Percentiles rank a stretch among this genome's conserved stretches.
These are phyloP conservation scores for Rhytidiadelphus loreus DNA, from an alignment of 225 moss, liverwort and hornwort species.

Conservation along the genomic window DNA sequence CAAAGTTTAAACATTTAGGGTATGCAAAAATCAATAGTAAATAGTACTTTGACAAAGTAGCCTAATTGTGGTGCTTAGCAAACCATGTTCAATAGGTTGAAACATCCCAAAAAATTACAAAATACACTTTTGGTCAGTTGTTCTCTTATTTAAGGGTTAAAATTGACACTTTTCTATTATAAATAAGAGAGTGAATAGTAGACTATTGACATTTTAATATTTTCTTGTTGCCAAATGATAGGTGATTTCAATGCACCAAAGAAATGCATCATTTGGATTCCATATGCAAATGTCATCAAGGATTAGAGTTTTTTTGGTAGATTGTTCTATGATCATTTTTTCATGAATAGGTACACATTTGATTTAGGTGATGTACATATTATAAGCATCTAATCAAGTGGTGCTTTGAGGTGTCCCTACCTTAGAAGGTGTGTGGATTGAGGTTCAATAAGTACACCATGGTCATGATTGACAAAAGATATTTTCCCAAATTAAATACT, in stretches of 20 bases:
- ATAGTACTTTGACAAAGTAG: background rate
- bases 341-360: no score
- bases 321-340: background rate
- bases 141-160: background rate
- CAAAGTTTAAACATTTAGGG: background rate
- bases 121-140: background rate
- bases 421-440: background rate
- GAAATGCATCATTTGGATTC: no score
- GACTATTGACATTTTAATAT: no score
- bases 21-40: background rate
- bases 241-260: no score
- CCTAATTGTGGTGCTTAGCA: background rate
- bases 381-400: background rate
- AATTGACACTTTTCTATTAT: no score
- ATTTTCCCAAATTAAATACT: background rate
- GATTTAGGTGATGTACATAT: background rate
- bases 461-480: background rate
- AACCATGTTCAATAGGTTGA: background rate
- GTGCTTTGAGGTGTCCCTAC: accelerated
- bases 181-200: no score
- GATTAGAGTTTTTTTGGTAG: no score
- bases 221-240: no score
- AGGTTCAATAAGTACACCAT: background rate
- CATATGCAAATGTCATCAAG: no score
- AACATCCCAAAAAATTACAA: background rate